phyloP scores from a whole-genome alignment of 192 early-diverging fungal genomes.

The Jimgerdemannia lactiflua region DNA sequence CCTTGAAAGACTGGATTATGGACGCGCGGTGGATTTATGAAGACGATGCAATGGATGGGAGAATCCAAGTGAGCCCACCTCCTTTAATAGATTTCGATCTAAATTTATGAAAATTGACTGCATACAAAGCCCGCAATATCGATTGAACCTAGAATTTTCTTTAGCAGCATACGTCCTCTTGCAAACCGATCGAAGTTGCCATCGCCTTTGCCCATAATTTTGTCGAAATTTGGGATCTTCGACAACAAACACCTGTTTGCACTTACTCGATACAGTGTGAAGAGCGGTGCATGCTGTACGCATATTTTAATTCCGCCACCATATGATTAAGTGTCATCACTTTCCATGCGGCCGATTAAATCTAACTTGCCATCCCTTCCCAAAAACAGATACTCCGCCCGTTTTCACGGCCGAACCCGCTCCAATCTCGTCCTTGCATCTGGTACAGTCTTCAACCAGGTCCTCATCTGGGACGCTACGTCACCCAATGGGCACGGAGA shows the following conservation, averaged over 20 bases:
- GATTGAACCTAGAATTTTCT: background rate
- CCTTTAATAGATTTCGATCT: background rate
- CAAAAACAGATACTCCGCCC: constrained; percentile 55
- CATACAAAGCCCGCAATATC: background rate
- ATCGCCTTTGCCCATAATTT: constrained; percentile 77
- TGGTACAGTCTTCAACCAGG: constrained; percentile 86
- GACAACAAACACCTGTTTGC: constrained; percentile 21
- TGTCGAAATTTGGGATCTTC: constrained; percentile 48
- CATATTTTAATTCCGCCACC: background rate
- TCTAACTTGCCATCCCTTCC: background rate
- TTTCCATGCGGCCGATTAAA: no score
- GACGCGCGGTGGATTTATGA: constrained; percentile 66
- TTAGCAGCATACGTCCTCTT: constrained; percentile 1
- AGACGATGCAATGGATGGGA: constrained; percentile 8
- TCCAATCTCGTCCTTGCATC: constrained; percentile 55
- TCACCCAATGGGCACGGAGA: constrained; percentile 31
- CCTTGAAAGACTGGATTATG: constrained; percentile 74
- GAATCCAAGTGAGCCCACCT: background rate
- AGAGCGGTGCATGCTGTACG: constrained; percentile 61
- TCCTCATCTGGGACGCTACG: constrained; percentile 64
- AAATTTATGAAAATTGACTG: background rate
- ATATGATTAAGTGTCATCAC: constrained; percentile 2
- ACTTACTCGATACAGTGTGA: constrained; percentile 46
- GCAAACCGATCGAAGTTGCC: constrained; percentile 40
- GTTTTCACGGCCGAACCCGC: constrained; percentile 56